Evolutionary conservation across 2,329 filamentous ascomycete genomes (phyloP), one percentile per base, ranked within the genome.

Genomic region (Geosmithia putterillii): DNA sequence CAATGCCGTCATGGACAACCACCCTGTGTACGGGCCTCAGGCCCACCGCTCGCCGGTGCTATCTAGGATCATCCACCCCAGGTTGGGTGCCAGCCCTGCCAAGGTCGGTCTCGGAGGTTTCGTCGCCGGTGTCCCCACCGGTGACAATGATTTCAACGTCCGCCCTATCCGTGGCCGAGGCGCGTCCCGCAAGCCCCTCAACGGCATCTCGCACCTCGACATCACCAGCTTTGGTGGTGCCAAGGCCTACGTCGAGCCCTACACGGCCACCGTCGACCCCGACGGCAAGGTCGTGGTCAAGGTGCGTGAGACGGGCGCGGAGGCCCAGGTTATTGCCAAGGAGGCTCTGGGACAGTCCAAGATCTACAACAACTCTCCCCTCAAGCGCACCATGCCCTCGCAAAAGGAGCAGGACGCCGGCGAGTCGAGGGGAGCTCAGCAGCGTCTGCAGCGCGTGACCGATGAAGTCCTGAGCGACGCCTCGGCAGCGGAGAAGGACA

Each of bases 11-110:
- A 58, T 74, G 51, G 69, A 76, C 46, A 80, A 80, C 56, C 75
- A 81, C 54, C 71, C 76, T 2, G 51, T 77, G 19, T 79, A 79
- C 51, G 76, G 76, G 2, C 76, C 77, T 9, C 76, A 79, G 54
- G 62, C 56, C 43, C 49, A 64, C 21, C 69, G 69, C 47, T 52
- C 67, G 5, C 69, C 74, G 5, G 62, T 71, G n/a, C 53, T 68
- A 51, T 66, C 69, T 15, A 67, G 76, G 48, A 60, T 81, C 17
- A 48, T 80, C 15, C 58, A 57, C 36, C 74, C 74, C 7, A 62
- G 64, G 41, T 51, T 50, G 18, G 55, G 57, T 10, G 45, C 47
- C 9, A 48, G 52, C 8, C 49, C 51, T 1, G 63, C 70, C 18
- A 69, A 65, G 52, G 57, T 79, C 35, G 74, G 74, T 53, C 58